Base-by-base conservation (phyloP, 768 basidiomycete genomes). In the Melanogaster broomeanus region DNA sequence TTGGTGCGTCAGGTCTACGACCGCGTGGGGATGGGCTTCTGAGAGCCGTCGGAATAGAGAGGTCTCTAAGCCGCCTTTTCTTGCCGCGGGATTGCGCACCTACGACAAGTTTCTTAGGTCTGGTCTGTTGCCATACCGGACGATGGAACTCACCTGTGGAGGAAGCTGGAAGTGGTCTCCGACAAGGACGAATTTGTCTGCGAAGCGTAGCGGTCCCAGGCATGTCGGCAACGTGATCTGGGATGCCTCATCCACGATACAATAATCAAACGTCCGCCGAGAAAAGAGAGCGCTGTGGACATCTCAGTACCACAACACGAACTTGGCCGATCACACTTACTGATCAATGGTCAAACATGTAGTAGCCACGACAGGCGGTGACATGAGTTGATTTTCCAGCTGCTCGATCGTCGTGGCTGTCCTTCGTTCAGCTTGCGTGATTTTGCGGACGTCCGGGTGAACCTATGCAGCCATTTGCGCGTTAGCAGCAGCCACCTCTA, bases 121-220 rank as follows among this genome's bases (percentile, higher is more conserved):
- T 16, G 1, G 4, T 16, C 21, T 19, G 18, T 42, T 30, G 21
- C 38, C 18, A 1, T 37, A 28, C 37, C 34, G 16, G 24, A 47
- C 28, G 19, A 37, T 2, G 13, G 3, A 2, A 59, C 80, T 51
- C 59, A 96, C 96, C 35, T 98, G 79, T 0, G 97, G 97, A 10
- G 96, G 96, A 2, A 99, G 83, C 62, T 99, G 97, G 73, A 88
- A 93, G 71, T 99, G 97, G 64, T 98, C 97, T 7, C 97, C 97
- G 16, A 98, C 96, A 12, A 98, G 85, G 5, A 98, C 82, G 58
- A 98, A 99, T 37, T 79, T 91, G 45, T 93, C 81, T 2, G 95
- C 93, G 61, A 87, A 91, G 1, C 94, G 84, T 3, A 98, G 73
- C 1, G 97, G 97, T 6, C 97, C 97, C 1, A 98, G 75, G 61